phyloP scores from a whole-genome alignment of 306 rosid genomes.

The Neltuma alba region DNA sequence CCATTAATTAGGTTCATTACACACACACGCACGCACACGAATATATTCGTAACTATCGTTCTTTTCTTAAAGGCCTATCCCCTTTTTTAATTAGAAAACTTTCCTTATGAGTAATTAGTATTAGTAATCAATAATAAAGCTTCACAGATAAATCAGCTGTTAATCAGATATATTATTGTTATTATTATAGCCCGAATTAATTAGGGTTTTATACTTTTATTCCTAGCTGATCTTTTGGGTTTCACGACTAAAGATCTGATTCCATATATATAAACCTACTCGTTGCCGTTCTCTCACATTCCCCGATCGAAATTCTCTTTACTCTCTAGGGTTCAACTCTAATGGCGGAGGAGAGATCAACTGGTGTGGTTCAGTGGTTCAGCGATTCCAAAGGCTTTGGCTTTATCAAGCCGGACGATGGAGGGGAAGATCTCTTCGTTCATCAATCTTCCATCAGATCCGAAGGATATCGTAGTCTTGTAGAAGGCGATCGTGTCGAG shows the following conservation, averaged over 20 bases:
- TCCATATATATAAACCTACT: background rate
- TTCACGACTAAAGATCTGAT: background rate
- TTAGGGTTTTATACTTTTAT: conserved; percentile 26
- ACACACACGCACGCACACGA: no score
- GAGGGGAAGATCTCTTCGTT: conserved; percentile 65
- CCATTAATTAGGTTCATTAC: no score
- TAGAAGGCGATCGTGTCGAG: conserved; percentile 64
- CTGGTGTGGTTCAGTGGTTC: conserved; percentile 76
- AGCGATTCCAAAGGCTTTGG: conserved; percentile 66
- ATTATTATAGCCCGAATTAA: background rate
- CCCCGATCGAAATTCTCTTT: background rate
- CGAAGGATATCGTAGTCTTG: conserved; percentile 63
- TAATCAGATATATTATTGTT: no score
- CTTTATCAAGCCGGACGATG: conserved; percentile 67
- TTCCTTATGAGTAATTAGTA: no score
- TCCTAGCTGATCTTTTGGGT: background rate
- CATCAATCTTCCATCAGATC: conserved; percentile 72
- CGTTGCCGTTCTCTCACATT: background rate
- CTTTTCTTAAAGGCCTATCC: no score
- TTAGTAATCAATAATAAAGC: no score
- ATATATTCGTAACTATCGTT: no score
- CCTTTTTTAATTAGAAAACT: no score
- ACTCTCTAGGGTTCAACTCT: conserved; percentile 9
- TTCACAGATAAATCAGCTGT: no score
- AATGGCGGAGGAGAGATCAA: conserved; percentile 71